Base-by-base conservation (phyloP, 108 stramenopile species). In the Bacterosira constricta region DNA sequence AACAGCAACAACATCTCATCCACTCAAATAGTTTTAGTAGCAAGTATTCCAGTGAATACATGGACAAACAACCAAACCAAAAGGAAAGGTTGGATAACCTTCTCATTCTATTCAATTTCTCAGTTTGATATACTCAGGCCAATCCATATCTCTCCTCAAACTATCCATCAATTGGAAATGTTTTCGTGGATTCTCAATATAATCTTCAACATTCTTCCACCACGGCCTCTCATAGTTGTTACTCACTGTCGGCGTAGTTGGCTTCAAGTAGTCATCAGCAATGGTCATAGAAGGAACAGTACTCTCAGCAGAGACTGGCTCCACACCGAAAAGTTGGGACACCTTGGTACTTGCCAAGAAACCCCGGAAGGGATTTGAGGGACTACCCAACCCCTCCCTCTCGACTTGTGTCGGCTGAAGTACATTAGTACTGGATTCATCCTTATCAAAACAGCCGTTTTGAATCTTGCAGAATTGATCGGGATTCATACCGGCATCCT, bases 391-490 rank as follows among this genome's bases (percentile, higher is more conserved):
- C 11, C 74, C 83, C 51, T 80, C 67, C 58, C 79, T 60, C 3
- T 80, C 69, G 10, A 61, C 50, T 46, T 36, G 35, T 17, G 42
- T 4, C 39, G 53, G 55, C 4, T 25, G 47, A 10, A 11, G 32
- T 41, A 18, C 35, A 37, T 10, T 71, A 13, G 52, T 54, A 49
- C 30, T 61, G 7, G 30, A 34, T 11, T 7, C 68, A 38, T 73
- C 69, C 23, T 82, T 70, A 0, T 81, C 77, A 60, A 97, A 97
- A 79, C 93, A 95, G 26, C 86, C 87, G 77, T 97, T 97, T 49
- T 90, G 86, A 41, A 97, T 94, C 61, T 85, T 80, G 80, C 96
- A 97, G 69, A 97, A 97, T 41, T 94, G 83, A 55, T 91, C 89
- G 37, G 93, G 93, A 63, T 93, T 92, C 86, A 96, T 90, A 0